These are phyloP conservation scores for Alternaria incomplexa DNA, from an alignment of 2,329 filamentous ascomycete genomes.

Conservation along the genomic window DNA sequence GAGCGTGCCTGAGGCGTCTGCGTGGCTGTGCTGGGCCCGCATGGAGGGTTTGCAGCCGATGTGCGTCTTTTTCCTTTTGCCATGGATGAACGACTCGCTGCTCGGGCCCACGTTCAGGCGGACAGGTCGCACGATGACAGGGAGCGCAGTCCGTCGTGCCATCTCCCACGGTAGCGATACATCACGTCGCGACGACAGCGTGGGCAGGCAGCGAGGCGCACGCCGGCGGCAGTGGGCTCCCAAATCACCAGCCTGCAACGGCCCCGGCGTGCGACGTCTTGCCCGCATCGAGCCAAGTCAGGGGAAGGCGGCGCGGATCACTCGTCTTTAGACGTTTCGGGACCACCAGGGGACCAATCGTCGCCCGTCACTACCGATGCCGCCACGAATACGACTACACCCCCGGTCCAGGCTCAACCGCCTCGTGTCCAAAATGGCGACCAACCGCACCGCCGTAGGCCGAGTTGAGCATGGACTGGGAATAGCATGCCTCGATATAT, in stretches of 20 bases:
- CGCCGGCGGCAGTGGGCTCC: slow-evolving; percentile 3
- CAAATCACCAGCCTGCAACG: background rate
- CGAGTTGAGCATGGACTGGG: slow-evolving; percentile 27
- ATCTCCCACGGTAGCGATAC: background rate
- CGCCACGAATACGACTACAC: slow-evolving; percentile 24
- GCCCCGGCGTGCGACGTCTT: slow-evolving; percentile 2
- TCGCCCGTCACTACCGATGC: background rate
- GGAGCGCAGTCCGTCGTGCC: background rate
- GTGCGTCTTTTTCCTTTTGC: background rate
- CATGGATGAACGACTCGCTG: background rate
- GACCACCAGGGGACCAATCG: slow-evolving; percentile 32
- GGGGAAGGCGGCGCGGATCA: slow-evolving; percentile 31
- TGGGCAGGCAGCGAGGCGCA: background rate
- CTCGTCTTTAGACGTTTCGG: slow-evolving; percentile 29
- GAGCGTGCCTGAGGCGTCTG: slow-evolving; percentile 17
- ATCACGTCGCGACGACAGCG: background rate
- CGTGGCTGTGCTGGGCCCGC: slow-evolving; percentile 15
- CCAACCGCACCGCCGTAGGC: slow-evolving; percentile 19
- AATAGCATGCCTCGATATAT: slow-evolving; percentile 38
- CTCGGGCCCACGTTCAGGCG: background rate
- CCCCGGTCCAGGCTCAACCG: slow-evolving; percentile 25
- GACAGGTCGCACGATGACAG: background rate
- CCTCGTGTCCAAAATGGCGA: slow-evolving; percentile 27
- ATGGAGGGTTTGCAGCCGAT: background rate
- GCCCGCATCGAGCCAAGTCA: slow-evolving; percentile 30